Evolutionary conservation across 129 eudicot species (phyloP).

Genomic region (Flaveria bidentis): DNA sequence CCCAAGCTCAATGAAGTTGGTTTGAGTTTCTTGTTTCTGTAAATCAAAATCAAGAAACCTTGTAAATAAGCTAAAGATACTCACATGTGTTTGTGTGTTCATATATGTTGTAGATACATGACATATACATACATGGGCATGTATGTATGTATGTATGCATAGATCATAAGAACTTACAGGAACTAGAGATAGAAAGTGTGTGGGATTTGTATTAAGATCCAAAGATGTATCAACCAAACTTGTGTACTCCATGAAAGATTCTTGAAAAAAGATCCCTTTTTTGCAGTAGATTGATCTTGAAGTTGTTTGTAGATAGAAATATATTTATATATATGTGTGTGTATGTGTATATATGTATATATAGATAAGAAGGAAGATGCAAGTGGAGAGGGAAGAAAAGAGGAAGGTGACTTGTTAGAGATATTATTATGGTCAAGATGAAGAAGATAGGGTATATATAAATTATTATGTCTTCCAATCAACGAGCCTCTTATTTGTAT

Average conservation of each 20-base stretch:
- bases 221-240: conserved; percentile 75
- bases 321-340: no score
- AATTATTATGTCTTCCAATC: conserved; percentile 21
- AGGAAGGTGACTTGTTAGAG: conserved; percentile 42
- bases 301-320: conserved; percentile 6
- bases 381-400: conserved; percentile 46
- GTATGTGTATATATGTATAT: conserved; percentile 9
- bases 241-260: conserved; percentile 67
- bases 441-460: conserved; percentile 16
- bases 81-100: not conserved
- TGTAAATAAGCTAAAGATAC: not conserved
- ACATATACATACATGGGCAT: not conserved
- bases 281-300: conserved; percentile 25
- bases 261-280: conserved; percentile 5
- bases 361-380: conserved; percentile 34
- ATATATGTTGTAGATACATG: not conserved
- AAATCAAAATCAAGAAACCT: conserved; percentile 24
- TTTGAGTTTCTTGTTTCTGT: conserved; percentile 62
- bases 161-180: conserved; percentile 46
- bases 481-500: not conserved
- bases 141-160: not conserved
- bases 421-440: conserved; percentile 42
- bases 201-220: conserved; percentile 71
- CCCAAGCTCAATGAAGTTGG: conserved; percentile 60
- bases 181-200: conserved; percentile 49